Evolutionary conservation across 1,284 basidiomycete genomes (phyloP), one percentile per base, ranked within the genome.

Genomic region (Fomitopsis betulina): DNA sequence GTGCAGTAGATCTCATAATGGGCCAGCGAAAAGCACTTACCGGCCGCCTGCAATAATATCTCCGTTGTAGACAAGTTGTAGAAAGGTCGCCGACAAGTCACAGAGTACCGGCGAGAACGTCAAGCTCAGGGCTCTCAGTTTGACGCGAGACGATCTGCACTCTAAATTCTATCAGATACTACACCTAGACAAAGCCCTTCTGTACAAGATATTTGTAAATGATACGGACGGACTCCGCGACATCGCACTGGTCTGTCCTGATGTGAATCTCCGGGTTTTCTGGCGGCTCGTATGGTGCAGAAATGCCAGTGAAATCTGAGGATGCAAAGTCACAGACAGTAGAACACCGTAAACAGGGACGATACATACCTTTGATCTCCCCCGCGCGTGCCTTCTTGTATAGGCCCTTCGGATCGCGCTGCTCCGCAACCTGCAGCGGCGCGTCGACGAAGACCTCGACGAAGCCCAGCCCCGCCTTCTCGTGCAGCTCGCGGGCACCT

Each of bases 301-400:
- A 96, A 70, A 99, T 91, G 12, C 97, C 96, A 49, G 97, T 99
- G 76, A 99, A 98, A 62, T 98, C 96, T 96, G 60, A n/a, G 51
- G 57, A 10, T 9, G 23, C 9, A 3, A 9, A 10, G 12, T 45
- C 23, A 49, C 30, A 32, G 8, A 9, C 7, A 17, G 10, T 5
- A 5, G 42, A 9, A 21, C 37, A 5, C 25, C 8, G n/a, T 35
- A 33, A 17, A 9, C 7, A 25, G 1, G 3, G 17, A n/a, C n/a
- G 10, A 52, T 10, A 50, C 69, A 51, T 54, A 93, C 95, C 93
- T 83, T 96, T 96, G 72, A 99, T 98, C 76, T 96, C 93, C 23
- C 97, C 96, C 1, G 91, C 88, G 61, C 96, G 80, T 5, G 97
- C 97, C 75, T 96, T 98, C 79, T 95, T 97, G 80, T 99, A 99